phyloP scores from a whole-genome alignment of 2,329 filamentous ascomycete species.

The Xylariomycetidae sp. region DNA sequence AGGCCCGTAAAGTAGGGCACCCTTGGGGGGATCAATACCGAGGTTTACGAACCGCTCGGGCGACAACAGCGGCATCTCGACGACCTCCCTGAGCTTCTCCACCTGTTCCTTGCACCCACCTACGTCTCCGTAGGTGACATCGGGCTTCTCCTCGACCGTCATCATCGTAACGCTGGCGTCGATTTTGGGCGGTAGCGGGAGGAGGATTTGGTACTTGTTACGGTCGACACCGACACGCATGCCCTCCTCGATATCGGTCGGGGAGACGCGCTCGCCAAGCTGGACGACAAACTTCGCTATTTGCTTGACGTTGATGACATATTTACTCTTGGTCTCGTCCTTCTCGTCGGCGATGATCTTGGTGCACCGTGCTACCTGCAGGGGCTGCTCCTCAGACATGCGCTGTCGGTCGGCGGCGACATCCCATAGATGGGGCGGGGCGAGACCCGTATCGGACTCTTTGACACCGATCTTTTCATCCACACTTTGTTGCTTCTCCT shows the following conservation, averaged over 20 bases:
- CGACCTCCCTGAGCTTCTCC: slow-evolving; percentile 96
- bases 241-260: slow-evolving; percentile 98
- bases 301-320: slow-evolving; percentile 99
- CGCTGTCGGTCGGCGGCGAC: slow-evolving; percentile 95
- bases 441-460: slow-evolving; percentile 98
- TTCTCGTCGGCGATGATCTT: slow-evolving; percentile 99
- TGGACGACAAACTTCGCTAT: slow-evolving; percentile 99
- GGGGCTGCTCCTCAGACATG: slow-evolving; percentile 96
- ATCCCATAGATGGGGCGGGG: slow-evolving; percentile 98
- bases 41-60: slow-evolving; percentile 97
- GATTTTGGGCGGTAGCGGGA: slow-evolving; percentile 95
- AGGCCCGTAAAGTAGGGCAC: slow-evolving; percentile 91
- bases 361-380: slow-evolving; percentile 96
- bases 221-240: slow-evolving; percentile 98
- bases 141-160: slow-evolving; percentile 99
- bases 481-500: slow-evolving; percentile 95
- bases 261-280: slow-evolving; percentile 91
- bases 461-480: slow-evolving; percentile 97
- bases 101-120: slow-evolving; percentile 99
- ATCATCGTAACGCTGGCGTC: slow-evolving; percentile 99
- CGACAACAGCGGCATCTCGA: slow-evolving; percentile 95
- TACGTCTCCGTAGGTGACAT: slow-evolving; percentile 98
- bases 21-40: slow-evolving; percentile 98
- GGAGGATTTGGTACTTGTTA: slow-evolving; percentile 98
- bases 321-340: slow-evolving; percentile 97